Conservation (phyloP, 257 asterid genomes). For the Gentiana straminea region DNA sequence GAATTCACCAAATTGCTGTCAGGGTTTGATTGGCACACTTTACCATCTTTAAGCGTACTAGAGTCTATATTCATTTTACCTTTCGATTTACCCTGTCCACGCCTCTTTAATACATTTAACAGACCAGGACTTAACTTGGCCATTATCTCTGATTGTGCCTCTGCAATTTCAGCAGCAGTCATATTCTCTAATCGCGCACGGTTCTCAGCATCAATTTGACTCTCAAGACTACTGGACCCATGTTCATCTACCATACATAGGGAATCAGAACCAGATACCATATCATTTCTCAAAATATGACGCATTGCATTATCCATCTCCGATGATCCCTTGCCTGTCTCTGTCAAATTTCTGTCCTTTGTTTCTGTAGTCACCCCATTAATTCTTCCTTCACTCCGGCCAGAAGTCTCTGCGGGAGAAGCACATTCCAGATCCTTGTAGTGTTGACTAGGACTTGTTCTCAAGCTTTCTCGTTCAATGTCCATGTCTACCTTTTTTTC, state of each 20-base stretch:
- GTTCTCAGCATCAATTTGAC: slow-evolving; percentile 82
- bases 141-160: slow-evolving; percentile 72
- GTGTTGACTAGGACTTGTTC: background rate
- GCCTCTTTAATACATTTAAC: slow-evolving; percentile 42
- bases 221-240: slow-evolving; percentile 30
- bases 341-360: slow-evolving; percentile 6
- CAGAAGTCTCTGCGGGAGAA: slow-evolving; percentile 14
- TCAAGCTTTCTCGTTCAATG: slow-evolving; percentile 11
- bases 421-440: slow-evolving; percentile 10
- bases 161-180: slow-evolving; percentile 79
- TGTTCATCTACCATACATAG: slow-evolving; percentile 24
- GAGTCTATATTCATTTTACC: slow-evolving; percentile 33
- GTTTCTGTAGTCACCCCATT: slow-evolving; percentile 4
- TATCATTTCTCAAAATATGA: slow-evolving; percentile 9
- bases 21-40: slow-evolving; percentile 18
- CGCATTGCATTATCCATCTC: slow-evolving; percentile 16
- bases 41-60: slow-evolving; percentile 20
- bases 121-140: slow-evolving; percentile 55
- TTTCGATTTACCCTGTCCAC: slow-evolving; percentile 53
- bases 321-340: slow-evolving; percentile 9
- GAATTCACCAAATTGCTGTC: slow-evolving; percentile 15
- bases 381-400: slow-evolving; percentile 10
- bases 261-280: slow-evolving; percentile 22
- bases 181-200: slow-evolving; percentile 48
- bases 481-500: slow-evolving; percentile 14